phyloP scores from a whole-genome alignment of 1,284 basidiomycete species.

The Volvariella surrecta region DNA sequence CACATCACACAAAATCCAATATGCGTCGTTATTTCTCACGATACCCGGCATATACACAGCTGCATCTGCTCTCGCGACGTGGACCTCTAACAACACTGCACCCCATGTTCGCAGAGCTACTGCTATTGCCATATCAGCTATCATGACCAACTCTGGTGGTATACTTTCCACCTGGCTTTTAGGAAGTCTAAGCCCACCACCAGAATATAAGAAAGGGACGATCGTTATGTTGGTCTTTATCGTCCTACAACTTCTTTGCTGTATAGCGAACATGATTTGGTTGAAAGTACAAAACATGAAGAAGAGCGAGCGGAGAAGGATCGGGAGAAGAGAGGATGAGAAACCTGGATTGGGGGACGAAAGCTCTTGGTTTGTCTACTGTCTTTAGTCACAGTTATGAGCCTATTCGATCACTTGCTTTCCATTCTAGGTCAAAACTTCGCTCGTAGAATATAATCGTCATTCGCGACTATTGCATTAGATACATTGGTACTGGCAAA shows the following conservation, averaged over 20 bases:
- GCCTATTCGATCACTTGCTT: too few relatives aligned
- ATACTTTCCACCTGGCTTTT: conserved; percentile 51
- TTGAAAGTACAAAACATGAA: conserved; percentile 27
- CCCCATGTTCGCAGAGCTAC: conserved; percentile 44
- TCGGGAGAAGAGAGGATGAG: conserved; percentile 13
- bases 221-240: conserved; percentile 27
- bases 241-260: conserved; percentile 20
- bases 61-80: conserved; percentile 37
- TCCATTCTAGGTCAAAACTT: too few relatives aligned
- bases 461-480: too few relatives aligned
- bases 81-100: conserved; percentile 50
- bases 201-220: conserved; percentile 32
- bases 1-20: conserved; percentile 25
- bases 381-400: too few relatives aligned
- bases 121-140: conserved; percentile 44
- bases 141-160: conserved; percentile 46
- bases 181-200: conserved; percentile 26
- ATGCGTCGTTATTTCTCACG: conserved; percentile 42
- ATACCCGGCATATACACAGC: conserved; percentile 35
- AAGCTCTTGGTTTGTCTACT: conserved; percentile 32
- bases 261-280: conserved; percentile 26
- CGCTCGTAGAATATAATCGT: too few relatives aligned
- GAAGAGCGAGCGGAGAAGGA: conserved; percentile 19
- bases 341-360: conserved; percentile 27
- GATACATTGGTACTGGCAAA: too few relatives aligned